Conservation (phyloP, 495 filamentous ascomycete species). For the Achaetomiella virescens region DNA sequence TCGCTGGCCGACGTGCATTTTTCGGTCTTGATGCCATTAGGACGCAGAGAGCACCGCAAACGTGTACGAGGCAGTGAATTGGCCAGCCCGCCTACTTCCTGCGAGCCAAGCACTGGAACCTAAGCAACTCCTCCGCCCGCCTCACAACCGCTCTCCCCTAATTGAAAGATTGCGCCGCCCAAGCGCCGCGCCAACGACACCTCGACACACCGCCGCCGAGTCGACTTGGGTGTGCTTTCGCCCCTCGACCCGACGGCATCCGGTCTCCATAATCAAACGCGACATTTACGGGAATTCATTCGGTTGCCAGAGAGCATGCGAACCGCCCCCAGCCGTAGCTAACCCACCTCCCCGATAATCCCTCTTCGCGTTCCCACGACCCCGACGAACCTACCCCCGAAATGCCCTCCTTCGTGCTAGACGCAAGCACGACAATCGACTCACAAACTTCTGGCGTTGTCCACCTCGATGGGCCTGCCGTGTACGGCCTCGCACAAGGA, state of each 20-base stretch:
- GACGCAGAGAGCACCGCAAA: background rate
- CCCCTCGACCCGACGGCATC: background rate
- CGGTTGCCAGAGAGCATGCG: conserved; percentile 20
- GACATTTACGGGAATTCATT: background rate
- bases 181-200: conserved; percentile 1
- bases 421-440: conserved; percentile 44
- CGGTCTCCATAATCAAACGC: background rate
- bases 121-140: background rate
- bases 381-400: conserved; percentile 17
- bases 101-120: background rate
- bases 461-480: conserved; percentile 27
- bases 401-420: conserved; percentile 56
- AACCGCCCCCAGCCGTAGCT: conserved; percentile 9
- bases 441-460: conserved; percentile 33
- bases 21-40: background rate
- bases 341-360: conserved; percentile 8
- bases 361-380: conserved; percentile 9
- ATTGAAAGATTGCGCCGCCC: conserved; percentile 4
- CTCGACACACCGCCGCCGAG: background rate
- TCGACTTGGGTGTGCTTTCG: background rate
- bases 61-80: too few species aligned
- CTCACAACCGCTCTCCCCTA: background rate
- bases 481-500: conserved; percentile 26
- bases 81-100: background rate
- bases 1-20: background rate